Evolutionary conservation across 331 rosid species (phyloP), one percentile per base, ranked within the genome.

Genomic region (Erythrophleum ivorense): DNA sequence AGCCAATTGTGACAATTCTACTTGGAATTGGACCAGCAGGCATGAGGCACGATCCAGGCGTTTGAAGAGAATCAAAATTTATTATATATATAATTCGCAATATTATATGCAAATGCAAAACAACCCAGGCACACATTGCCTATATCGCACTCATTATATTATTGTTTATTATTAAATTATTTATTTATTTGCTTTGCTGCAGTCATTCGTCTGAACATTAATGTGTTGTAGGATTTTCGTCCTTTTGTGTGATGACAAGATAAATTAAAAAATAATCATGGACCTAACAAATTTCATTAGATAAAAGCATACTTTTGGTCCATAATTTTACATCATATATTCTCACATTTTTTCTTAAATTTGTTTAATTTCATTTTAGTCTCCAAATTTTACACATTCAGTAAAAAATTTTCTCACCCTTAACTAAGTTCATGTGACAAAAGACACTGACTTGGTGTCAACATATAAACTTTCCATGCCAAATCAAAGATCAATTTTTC

Each of bases 31-130:
- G 15, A 40, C 40, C 50, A 40, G 29, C 18, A 48, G 76, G 86
- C 87, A 48, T 79, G 73, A 48, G 76, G 86, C 87, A 48, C 77
- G 73, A 69, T 75, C 41, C 75, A 58, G 59, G 92, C 87, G 52
- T 19, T 45, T 19, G 10, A 14, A n/a, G 34, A 9, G 38, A 66
- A 64, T 33, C 33, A 21, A 45, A 60, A 24, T 63, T 16, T 71
- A 18, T 24, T 24, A 24, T 24, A 21, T 48, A 67, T 69, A 4
- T 6, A 31, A 19, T 46, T 48, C 57, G 63, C 12, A 9, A 71
- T 59, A 34, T 19, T 69, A 55, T 71, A 29, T 80, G 53, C 14
- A 60, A 11, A 10, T 13, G 21, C 21, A 13, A 40, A 14, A 13
- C 11, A 24, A 7, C 53, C 13, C 75, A 14, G 21, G 7, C 29